These are phyloP conservation scores for Pichia kudriavzevii DNA, from an alignment of 1,139 yeast species.

Conservation along the genomic window DNA sequence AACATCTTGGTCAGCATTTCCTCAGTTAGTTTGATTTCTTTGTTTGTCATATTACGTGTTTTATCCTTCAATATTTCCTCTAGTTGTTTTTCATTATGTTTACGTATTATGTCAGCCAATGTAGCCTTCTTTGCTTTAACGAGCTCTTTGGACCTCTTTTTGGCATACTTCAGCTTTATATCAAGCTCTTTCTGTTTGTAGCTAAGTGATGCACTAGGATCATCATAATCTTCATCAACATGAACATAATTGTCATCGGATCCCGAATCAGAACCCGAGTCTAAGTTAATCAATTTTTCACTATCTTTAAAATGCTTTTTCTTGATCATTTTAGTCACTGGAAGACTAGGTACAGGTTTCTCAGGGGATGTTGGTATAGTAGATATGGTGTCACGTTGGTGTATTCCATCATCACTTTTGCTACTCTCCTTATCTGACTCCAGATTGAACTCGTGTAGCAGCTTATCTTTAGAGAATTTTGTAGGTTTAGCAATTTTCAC, in stretches of 20 bases:
- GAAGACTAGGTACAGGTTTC: too few relatives aligned
- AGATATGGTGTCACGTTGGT: too few relatives aligned
- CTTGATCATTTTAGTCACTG: neutral
- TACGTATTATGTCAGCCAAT: conserved; percentile 10
- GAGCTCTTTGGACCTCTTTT: conserved; percentile 3
- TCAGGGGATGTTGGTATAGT: too few relatives aligned
- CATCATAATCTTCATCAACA: conserved; percentile 1
- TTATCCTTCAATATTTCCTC: conserved; percentile 14
- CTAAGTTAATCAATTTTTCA: conserved; percentile 2
- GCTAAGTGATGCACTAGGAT: conserved; percentile 1
- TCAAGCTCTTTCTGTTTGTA: conserved; percentile 10
- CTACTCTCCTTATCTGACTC: neutral
- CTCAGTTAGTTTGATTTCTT: conserved; percentile 15
- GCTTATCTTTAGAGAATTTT: conserved; percentile 1
- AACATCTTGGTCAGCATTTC: conserved; percentile 19
- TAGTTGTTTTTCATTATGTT: conserved; percentile 17
- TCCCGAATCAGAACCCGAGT: conserved; percentile 7
- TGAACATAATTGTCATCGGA: conserved; percentile 1
- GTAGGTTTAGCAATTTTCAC: neutral
- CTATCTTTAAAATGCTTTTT: conserved; percentile 2
- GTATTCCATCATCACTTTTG: too few relatives aligned
- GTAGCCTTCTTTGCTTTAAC: conserved; percentile 6
- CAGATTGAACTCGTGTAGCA: neutral
- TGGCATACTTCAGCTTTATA: conserved; percentile 8
- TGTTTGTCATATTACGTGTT: conserved; percentile 7